Evolutionary conservation across 2,329 filamentous ascomycete species (phyloP), one percentile per base, ranked within the genome.

Genomic region (Claviceps africana): DNA sequence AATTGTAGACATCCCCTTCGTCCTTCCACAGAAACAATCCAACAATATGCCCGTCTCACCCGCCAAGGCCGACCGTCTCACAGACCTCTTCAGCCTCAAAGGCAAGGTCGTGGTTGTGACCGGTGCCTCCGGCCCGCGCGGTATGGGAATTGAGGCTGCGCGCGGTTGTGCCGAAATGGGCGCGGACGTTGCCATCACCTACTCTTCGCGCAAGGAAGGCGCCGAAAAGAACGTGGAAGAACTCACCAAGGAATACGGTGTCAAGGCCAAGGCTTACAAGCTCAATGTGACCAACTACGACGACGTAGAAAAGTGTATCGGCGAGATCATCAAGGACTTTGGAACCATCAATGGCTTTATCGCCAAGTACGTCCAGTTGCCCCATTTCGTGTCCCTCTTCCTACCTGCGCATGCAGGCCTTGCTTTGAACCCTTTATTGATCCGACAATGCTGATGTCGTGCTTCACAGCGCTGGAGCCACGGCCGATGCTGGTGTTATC

Each of bases 261-360:
- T 88, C 59, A 82, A 83, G 67, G 79, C 72, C 64, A 77, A 77
- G 68, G 75, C 76, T 40, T 81, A 81, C 68, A 72, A 78, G 66
- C 72, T 78, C 57, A 75, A 83, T 61, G 68, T 80, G n/a, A 73
- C 70, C 51, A 70, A 79, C 54, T 77, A 72, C 58, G 60, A 66
- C 15, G 67, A 73, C 10, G 73, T 81, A 52, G 69, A 79, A 63
- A 64, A 69, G 46, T 72, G 79, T 57, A 70, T 82, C 53, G 69
- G 71, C 53, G 79, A 88, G 35, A 81, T 89, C 57, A 75, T 85
- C 63, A 70, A 72, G 58, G 86, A 90, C 63, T 90, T 89, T 64
- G 82, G 82, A 60, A 79, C 81, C 48, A 79, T 88, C 53, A 85
- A 88, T 57, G 78, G 83, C 55, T 87, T 89, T 59, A 77, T 89